Evolutionary conservation across 83 land plant species (phyloP), one percentile per base, ranked within the genome.

Genomic region (Picea mariana): DNA sequence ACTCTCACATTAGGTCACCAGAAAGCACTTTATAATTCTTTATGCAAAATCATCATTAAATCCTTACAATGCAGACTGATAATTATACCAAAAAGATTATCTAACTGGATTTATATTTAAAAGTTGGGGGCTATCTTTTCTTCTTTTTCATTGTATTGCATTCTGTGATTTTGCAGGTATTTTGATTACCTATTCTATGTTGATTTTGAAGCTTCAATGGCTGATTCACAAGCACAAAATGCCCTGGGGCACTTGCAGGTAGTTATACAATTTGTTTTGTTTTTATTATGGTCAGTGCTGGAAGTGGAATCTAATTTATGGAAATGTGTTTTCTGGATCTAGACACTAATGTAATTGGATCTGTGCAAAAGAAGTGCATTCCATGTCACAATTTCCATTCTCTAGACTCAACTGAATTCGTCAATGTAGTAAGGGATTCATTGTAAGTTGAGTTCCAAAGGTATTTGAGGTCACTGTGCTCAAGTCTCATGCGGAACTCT

Each of bases 161-260:
- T 42, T 55, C 58, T 52, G 58, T 72, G 38, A 73, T 49, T 52
- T 5, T 82, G 62, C 89, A 93, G 95, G 83, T 89, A 87, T 76
- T 93, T 91, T 67, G 89, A 89, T 66, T 91, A 89, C 76, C 87
- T 91, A 21, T 93, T 91, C 83, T 91, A 93, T 83, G 87, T 93
- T 52, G 95, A 93, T 83, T 93, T 93, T 87, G 95, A 93, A 82
- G 95, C 93, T 79, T 91, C 95, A 52, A 89, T 91, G 95, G 95
- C 93, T 60, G 83, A 87, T 31, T 67, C 65, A 62, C 84, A 80
- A 40, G 87, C 95, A 60, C 90, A 91, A 67, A 93, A 93, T 82
- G 95, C 95, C 49, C 90, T 93, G 26, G 77, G 86, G 49, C 82
- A 93, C 78, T 59, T 93, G 23, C 77, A 89, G 90, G 95, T 93